Base-by-base conservation (phyloP, 176 grass and related monocot species). In the Rhynchospora breviuscula region DNA sequence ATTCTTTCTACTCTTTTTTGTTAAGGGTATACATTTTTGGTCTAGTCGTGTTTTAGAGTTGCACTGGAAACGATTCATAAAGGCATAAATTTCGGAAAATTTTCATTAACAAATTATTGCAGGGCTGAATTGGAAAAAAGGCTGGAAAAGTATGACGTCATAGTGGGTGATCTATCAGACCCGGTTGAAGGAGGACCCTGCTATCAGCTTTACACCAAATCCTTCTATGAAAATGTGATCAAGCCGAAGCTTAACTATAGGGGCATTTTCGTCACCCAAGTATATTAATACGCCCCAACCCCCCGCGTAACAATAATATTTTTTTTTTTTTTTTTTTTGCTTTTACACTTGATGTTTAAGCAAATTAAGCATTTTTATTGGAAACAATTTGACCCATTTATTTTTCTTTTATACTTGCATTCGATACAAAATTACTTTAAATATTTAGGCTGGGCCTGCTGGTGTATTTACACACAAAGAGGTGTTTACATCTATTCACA, bases 151-250 rank as follows among this genome's bases (percentile, higher is more conserved):
- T 97, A 85, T 43, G 94, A 91, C 44, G 86, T 93, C 11, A 91
- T 93, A 80, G 78, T 93, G 5, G 94, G 94, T n/a, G 91, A 97
- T 63, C 83, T 93, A 56, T 85, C 89, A 23, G 94, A 97, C 61
- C 94, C 94, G 8, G 49, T 97, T 61, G 89, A 93, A 46, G 94
- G 89, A 80, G 94, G 94, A 1, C 94, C 94, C 7, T 97, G 94
- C 64, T 97, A 91, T 67, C 89, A 87, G 89, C 91, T 97, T 29
- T 97, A 97, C 87, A 93, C 94, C 81, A 97, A 90, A 67, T 93
- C 83, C 8, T 97, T 97, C 85, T 97, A 97, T 10, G 51, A 93
- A 15, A 43, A 84, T n/a, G 56, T 90, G 18, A 29, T 97, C 44
- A 91, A 93, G 84, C 87, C 89, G 22, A 91, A 85, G 85, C 94